Evolutionary conservation across 306 rosid genomes (phyloP).

Genomic region (Cucumis melo): DNA sequence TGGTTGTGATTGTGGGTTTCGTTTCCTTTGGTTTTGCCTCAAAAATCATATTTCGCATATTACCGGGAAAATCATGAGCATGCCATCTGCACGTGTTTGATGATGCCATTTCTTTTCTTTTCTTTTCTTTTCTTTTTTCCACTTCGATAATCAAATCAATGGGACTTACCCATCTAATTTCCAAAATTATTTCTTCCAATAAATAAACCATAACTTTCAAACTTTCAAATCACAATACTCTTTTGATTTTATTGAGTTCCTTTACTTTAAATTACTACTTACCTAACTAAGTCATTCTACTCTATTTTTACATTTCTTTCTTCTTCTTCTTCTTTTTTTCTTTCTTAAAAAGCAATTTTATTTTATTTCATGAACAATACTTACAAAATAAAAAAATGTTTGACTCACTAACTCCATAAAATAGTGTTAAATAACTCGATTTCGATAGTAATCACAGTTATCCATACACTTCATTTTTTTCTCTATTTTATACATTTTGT

Average conservation of each 20-base stretch:
- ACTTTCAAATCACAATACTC: background rate
- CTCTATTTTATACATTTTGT: too few species aligned
- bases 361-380: too few species aligned
- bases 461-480: too few species aligned
- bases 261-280: too few species aligned
- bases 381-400: too few species aligned
- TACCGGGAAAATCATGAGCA: constrained; percentile 18
- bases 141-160: background rate
- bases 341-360: too few species aligned
- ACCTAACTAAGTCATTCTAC: background rate
- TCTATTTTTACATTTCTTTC: background rate
- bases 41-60: constrained; percentile 5
- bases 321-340: too few species aligned
- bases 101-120: constrained; percentile 15
- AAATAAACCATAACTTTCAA: background rate
- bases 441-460: too few species aligned
- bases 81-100: constrained; percentile 28
- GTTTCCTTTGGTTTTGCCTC: background rate
- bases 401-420: too few species aligned
- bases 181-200: background rate
- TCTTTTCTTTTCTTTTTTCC: background rate
- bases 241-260: too few species aligned
- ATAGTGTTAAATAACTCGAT: too few species aligned
- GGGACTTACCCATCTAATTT: too few species aligned
- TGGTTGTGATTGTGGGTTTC: background rate